Base-by-base conservation (phyloP, 176 grass and related monocot genomes). In the Areca catechu region DNA sequence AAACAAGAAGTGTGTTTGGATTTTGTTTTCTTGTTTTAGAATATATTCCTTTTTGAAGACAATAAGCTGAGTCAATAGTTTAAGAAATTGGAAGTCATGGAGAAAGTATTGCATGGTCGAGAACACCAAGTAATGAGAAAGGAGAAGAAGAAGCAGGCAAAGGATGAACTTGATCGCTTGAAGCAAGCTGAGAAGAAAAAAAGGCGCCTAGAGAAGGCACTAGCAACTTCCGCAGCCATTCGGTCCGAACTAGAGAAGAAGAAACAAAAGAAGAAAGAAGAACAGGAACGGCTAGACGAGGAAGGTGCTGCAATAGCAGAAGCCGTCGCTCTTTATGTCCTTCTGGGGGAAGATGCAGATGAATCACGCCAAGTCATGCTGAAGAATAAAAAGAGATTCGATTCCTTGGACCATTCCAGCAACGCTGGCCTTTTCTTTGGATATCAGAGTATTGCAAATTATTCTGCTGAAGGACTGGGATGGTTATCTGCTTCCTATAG, bases 231-330 rank as follows among this genome's bases (percentile, higher is more conserved):
- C 5, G 86, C 86, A 0, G 82, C 82, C 4, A 85, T 90, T 57
- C 84, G 84, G 4, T 85, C 82, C 48, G 86, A 85, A 50, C 66
- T 90, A 55, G 86, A 90, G 4, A 85, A 90, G 71, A 90, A 90
- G 74, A 78, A 97, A 63, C 71, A 85, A 60, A 71, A 86, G 62
- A 90, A 83, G 59, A 86, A 78, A 60, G 81, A 85, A 81, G 88
- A 98, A 28, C 78, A 92, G 49, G 72, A 85, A 68, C 82, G 87
- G 60, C 79, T 98, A 68, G 94, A 98, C 50, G 81, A 89, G 75
- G 94, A 98, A 88, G 94, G 88, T 68, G 94, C 94, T 70, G 79
- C 81, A 10, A 82, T 93, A 70, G 87, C 94, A 43, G 94, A 98
- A 69, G 81, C 87, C 52, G 88, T 85, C 30, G 94, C 94, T 56